A percentile compares a stretch with the other conserved stretches of the same genome.
These are phyloP conservation scores for Encephalitozoon intestinalis DNA, from an alignment of 371 early-diverging fungal genomes.

Conservation along the genomic window DNA sequence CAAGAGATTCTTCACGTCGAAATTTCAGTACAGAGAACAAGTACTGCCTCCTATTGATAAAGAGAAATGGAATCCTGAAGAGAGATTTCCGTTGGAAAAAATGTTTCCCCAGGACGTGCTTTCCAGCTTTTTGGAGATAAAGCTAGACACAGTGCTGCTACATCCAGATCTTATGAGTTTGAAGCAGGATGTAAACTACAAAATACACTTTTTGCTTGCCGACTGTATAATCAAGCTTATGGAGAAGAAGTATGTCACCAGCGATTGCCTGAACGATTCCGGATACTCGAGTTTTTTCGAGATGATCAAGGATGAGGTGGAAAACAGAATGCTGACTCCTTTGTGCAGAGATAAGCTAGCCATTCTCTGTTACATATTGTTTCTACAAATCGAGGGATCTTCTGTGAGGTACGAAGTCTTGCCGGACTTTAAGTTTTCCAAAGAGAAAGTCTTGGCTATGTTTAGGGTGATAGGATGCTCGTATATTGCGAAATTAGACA, in stretches of 20 bases:
- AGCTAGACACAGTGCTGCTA: constrained; percentile 15
- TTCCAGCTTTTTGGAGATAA: not conserved
- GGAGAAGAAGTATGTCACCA: constrained; percentile 24
- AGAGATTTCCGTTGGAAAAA: constrained; percentile 14
- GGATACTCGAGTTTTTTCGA: not conserved
- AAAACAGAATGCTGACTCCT: constrained; percentile 5
- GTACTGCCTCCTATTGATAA: constrained; percentile 9
- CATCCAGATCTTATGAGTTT: constrained; percentile 2
- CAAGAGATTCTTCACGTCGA: not conserved
- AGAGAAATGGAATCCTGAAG: not conserved
- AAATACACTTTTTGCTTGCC: not conserved
- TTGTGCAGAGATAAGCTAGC: constrained; percentile 18
- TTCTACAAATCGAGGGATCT: constrained; percentile 16
- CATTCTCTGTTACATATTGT: constrained; percentile 15
- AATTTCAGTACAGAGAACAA: not conserved
- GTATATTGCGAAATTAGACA: not conserved
- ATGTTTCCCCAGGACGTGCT: constrained; percentile 18
- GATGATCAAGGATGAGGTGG: constrained; percentile 10
- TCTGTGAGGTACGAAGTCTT: not conserved
- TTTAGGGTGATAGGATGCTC: constrained; percentile 18
- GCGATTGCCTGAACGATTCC: constrained; percentile 7
- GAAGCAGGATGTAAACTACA: not conserved
- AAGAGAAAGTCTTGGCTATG: not conserved
- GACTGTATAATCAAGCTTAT: constrained; percentile 21
- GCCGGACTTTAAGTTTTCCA: constrained; percentile 8